Percentiles rank a stretch among this genome's conserved stretches.
Conservation (phyloP, 2,329 filamentous ascomycete species). For the Colletotrichum simmondsii region DNA sequence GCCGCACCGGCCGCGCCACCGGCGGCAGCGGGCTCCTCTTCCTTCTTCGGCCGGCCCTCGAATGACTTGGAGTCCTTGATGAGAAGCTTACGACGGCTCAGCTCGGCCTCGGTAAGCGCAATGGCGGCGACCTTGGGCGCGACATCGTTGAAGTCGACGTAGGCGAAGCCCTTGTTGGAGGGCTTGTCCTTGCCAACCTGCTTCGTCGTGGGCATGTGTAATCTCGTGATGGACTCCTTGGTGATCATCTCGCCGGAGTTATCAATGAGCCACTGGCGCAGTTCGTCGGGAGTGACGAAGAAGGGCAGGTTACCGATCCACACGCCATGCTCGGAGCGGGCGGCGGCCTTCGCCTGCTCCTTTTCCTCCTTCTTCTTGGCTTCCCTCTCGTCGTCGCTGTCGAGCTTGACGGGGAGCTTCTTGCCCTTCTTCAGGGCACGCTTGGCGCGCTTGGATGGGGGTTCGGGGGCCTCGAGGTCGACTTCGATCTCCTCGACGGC, state of each 20-base stretch:
- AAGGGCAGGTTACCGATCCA: constrained; percentile 99
- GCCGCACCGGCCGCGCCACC: constrained; percentile 39
- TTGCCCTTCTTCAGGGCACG: constrained; percentile 90
- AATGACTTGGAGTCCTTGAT: constrained; percentile 95
- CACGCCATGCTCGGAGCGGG: constrained; percentile 83
- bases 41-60: constrained; percentile 85
- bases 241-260: constrained; percentile 74
- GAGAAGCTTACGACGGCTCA: constrained; percentile 81
- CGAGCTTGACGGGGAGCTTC: constrained; percentile 58
- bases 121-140: constrained; percentile 81
- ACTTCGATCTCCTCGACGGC: constrained; percentile 82
- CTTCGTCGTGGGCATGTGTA: constrained; percentile 80
- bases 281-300: constrained; percentile 76
- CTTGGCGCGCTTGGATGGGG: constrained; percentile 92
- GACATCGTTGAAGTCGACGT: constrained; percentile 86
- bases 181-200: constrained; percentile 56
- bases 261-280: constrained; percentile 83
- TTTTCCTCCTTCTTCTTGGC: constrained; percentile 51
- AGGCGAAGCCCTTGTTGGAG: constrained; percentile 93
- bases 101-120: constrained; percentile 84
- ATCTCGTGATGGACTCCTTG: constrained; percentile 80
- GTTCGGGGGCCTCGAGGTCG: constrained; percentile 88
- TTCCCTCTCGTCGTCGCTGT: constrained; percentile 52
- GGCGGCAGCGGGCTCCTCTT: constrained; percentile 48
- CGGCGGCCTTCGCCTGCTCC: constrained; percentile 49